Conservation (phyloP, 164 flowering plant species). For the Macadamia integrifolia region DNA sequence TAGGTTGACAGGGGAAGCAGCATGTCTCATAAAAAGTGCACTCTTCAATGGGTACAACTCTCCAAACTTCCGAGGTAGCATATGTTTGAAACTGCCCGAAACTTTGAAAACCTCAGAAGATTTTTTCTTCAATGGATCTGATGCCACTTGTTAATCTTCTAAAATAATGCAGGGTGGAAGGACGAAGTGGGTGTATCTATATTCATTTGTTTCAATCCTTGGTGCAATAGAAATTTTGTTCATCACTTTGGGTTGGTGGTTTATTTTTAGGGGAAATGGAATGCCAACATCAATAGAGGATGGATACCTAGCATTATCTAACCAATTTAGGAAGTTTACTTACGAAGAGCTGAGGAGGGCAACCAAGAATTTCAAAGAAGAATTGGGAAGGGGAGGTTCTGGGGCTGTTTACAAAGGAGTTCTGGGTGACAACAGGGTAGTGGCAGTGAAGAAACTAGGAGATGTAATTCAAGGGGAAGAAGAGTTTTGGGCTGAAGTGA, state of each 20-base stretch:
- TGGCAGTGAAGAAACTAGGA: no score
- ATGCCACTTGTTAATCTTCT: background rate
- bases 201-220: constrained; percentile 9
- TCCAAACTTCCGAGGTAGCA: background rate
- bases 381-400: no score
- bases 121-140: background rate
- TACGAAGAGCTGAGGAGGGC: no score
- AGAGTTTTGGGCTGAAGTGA: constrained; percentile 19
- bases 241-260: constrained; percentile 14
- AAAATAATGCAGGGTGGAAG: background rate
- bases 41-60: background rate
- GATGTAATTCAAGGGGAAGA: no score
- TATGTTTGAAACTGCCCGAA: background rate
- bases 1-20: background rate
- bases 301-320: no score
- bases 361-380: no score
- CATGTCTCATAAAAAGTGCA: background rate
- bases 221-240: constrained; percentile 17
- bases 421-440: no score
- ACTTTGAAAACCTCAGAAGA: background rate
- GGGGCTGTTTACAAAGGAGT: no score
- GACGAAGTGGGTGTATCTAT: constrained; percentile 9
- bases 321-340: no score
- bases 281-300: background rate
- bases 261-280: constrained; percentile 12